Conservation (phyloP, 331 rosid genomes). For the Quercus lobata region DNA sequence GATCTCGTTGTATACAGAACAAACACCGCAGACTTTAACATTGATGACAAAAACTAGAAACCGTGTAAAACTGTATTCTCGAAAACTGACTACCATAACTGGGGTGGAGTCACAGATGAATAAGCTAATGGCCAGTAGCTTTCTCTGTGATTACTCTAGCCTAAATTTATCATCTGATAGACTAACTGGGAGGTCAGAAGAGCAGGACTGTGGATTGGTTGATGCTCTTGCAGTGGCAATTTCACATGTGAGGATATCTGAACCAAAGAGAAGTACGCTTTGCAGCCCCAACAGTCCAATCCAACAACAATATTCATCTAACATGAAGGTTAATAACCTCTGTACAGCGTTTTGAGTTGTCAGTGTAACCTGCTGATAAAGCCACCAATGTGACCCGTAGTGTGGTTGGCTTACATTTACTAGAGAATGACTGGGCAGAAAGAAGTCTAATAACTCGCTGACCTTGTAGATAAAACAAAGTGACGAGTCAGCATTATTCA, state of each 20-base stretch:
- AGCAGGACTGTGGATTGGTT: conserved; percentile 1
- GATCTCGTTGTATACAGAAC: neutral
- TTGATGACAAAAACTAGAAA: neutral
- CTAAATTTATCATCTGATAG: neutral
- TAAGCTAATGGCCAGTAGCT: neutral
- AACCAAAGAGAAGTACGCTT: conserved; percentile 5
- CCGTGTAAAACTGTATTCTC: neutral
- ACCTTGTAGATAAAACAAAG: neutral
- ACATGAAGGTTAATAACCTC: neutral
- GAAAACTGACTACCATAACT: neutral
- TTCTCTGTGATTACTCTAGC: neutral
- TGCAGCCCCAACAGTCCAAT: conserved; percentile 1
- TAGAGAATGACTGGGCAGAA: neutral
- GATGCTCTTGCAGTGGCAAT: conserved; percentile 4
- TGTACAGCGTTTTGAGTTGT: neutral
- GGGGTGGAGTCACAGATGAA: neutral
- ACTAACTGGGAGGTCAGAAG: neutral
- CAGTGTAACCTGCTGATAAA: neutral
- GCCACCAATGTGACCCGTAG: neutral
- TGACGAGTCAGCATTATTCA: neutral
- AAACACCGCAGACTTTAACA: neutral
- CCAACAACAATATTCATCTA: neutral
- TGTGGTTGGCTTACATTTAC: neutral
- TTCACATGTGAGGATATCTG: conserved; percentile 2
- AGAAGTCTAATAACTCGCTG: neutral